phyloP scores from a whole-genome alignment of 257 asterid species.

The Ophiorrhiza pumila region DNA sequence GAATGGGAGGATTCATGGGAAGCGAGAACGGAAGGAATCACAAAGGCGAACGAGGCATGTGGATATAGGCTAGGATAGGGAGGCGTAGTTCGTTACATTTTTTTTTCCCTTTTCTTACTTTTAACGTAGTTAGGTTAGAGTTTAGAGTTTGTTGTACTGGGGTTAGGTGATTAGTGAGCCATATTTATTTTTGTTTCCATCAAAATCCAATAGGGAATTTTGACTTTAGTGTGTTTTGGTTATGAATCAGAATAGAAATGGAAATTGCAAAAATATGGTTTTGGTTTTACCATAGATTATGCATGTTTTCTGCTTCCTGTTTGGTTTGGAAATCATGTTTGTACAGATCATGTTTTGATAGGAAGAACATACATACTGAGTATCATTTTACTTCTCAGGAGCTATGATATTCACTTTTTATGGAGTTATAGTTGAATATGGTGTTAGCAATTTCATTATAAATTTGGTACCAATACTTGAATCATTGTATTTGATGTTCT shows the following conservation, averaged over 20 bases:
- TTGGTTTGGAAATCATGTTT: constrained; percentile 5
- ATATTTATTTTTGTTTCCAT: constrained; percentile 27
- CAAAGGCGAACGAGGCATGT: constrained; percentile 36
- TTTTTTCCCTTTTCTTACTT: constrained; percentile 13
- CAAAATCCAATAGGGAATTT: constrained; percentile 37
- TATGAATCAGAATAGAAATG: constrained; percentile 21
- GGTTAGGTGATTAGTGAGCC: constrained; percentile 29
- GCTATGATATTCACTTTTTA: neutral
- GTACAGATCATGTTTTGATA: neutral
- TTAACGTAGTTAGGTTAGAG: constrained; percentile 46
- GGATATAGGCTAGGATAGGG: constrained; percentile 61
- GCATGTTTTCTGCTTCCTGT: constrained; percentile 6
- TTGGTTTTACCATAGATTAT: constrained; percentile 14
- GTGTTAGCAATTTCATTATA: neutral
- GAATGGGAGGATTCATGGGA: constrained; percentile 29
- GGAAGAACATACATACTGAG: neutral
- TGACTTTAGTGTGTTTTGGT: constrained; percentile 28
- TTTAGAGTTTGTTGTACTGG: constrained; percentile 37
- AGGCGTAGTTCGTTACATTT: constrained; percentile 30
- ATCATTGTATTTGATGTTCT: neutral
- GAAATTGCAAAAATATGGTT: constrained; percentile 16
- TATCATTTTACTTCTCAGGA: neutral
- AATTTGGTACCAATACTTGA: neutral
- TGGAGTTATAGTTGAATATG: constrained; percentile 4
- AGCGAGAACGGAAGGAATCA: constrained; percentile 17